Percentiles rank a stretch among this genome's conserved stretches.
phyloP scores from a whole-genome alignment of 2,329 filamentous ascomycete species.

The Epichloe scottii region DNA sequence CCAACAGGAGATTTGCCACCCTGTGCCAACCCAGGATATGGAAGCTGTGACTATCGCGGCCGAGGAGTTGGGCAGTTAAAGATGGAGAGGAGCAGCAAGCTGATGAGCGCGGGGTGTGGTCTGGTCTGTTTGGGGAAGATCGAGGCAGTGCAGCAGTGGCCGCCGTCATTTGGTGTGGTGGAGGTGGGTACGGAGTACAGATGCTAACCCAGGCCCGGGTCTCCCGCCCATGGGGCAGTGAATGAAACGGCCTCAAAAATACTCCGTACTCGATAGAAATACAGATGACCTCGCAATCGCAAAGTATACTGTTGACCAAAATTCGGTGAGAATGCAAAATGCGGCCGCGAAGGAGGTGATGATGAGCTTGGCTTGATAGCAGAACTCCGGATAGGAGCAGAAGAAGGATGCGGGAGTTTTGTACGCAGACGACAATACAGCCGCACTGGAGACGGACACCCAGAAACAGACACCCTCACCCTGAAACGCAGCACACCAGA shows the following conservation, averaged over 20 bases:
- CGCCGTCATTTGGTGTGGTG: constrained; percentile 6
- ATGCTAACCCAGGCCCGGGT: neutral
- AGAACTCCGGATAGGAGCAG: neutral
- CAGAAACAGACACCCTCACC: too few relatives aligned
- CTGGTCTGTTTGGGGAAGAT: constrained; percentile 3
- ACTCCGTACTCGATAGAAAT: neutral
- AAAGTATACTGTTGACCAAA: neutral
- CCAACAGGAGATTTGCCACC: constrained; percentile 3
- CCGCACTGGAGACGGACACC: neutral
- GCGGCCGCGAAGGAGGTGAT: neutral
- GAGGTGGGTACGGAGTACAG: constrained; percentile 3
- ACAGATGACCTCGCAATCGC: neutral
- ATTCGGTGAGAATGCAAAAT: neutral
- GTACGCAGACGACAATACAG: neutral
- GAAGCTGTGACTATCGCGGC: neutral
- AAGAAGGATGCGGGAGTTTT: neutral
- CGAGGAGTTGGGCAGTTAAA: neutral
- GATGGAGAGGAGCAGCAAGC: constrained; percentile 7
- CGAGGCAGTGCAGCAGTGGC: neutral
- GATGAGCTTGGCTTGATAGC: neutral
- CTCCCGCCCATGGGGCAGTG: neutral
- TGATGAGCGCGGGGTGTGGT: constrained; percentile 5
- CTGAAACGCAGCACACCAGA: neutral
- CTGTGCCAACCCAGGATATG: neutral
- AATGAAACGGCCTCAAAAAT: neutral